Evolutionary conservation across 441 rosid species (phyloP).

Genomic region (Lepidium campestre): DNA sequence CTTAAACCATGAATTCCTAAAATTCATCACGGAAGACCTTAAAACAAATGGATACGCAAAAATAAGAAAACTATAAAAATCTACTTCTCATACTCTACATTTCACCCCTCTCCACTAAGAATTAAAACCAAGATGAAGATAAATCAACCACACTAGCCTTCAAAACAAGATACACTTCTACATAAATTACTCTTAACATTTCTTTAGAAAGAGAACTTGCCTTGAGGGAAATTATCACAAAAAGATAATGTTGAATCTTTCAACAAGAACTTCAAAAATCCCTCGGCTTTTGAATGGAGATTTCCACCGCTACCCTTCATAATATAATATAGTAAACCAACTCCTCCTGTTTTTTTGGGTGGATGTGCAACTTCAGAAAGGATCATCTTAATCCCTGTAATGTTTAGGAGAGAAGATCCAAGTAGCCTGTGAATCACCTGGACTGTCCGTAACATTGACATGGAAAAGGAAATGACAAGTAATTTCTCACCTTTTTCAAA

Average conservation of each 20-base stretch:
- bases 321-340: slow-evolving; percentile 60
- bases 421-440: slow-evolving; percentile 1
- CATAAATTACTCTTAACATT: slow-evolving; percentile 7
- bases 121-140: not conserved
- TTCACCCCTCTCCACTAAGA: slow-evolving; percentile 2
- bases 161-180: not conserved
- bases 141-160: not conserved
- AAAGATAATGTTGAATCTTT: slow-evolving; percentile 41
- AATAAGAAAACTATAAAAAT: not conserved
- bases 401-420: slow-evolving; percentile 23
- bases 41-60: not conserved
- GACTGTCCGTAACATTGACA: not conserved
- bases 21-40: not conserved
- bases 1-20: not conserved
- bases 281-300: slow-evolving; percentile 72
- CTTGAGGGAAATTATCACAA: slow-evolving; percentile 53
- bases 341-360: slow-evolving; percentile 52
- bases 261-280: slow-evolving; percentile 46
- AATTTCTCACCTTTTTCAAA: slow-evolving; percentile 52
- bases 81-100: not conserved
- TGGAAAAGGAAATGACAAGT: slow-evolving; percentile 5
- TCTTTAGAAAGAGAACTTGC: slow-evolving; percentile 37
- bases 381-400: slow-evolving; percentile 61
- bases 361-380: slow-evolving; percentile 55
- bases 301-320: slow-evolving; percentile 59